These are phyloP conservation scores for Metarhizium brunneum DNA, from an alignment of 2,329 filamentous ascomycete species.

Conservation along the genomic window DNA sequence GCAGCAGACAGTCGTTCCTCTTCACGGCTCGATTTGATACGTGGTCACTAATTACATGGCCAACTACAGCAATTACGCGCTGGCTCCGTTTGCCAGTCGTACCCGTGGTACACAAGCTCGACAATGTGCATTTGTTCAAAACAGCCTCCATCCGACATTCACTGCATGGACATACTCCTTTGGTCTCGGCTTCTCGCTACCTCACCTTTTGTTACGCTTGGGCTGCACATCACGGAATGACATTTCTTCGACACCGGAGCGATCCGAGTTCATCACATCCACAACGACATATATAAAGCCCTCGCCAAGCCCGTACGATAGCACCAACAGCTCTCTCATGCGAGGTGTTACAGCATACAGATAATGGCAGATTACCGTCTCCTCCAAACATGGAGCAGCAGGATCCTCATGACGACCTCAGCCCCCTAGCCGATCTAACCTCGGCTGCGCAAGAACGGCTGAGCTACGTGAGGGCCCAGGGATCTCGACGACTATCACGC, in stretches of 20 bases:
- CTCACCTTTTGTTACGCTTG: background rate
- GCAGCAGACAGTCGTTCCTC: too few relatives aligned
- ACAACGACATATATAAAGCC: background rate
- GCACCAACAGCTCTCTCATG: background rate
- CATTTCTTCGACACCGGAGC: too few relatives aligned
- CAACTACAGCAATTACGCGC: background rate
- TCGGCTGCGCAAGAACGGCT: background rate
- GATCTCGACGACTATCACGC: background rate
- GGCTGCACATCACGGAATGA: background rate
- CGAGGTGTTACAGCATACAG: background rate
- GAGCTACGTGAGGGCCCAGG: background rate
- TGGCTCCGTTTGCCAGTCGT: background rate
- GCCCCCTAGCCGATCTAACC: background rate
- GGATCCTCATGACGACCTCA: background rate
- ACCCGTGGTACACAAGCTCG: background rate
- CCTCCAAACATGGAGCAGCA: background rate
- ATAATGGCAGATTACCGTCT: background rate
- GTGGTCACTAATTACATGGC: background rate
- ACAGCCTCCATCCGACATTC: background rate
- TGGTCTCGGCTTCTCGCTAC: background rate
- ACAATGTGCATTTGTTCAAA: background rate
- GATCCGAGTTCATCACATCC: background rate
- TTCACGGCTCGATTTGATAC: too few relatives aligned
- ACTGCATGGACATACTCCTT: background rate
- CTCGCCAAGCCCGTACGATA: background rate